Percentiles rank a stretch among this genome's conserved stretches.
These are phyloP conservation scores for Aristolochia contorta DNA, from an alignment of 164 flowering plant genomes.

Conservation along the genomic window DNA sequence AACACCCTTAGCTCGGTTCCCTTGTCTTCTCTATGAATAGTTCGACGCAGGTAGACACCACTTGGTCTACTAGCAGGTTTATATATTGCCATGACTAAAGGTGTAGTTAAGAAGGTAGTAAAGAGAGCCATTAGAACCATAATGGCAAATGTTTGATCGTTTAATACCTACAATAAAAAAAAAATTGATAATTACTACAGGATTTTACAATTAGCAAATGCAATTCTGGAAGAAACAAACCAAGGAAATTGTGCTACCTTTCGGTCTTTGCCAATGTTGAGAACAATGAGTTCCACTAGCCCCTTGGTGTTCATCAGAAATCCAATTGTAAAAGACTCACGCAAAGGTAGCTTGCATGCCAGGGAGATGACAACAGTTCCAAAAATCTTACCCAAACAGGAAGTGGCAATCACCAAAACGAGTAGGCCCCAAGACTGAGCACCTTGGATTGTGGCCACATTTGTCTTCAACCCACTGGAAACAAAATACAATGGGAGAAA, in stretches of 20 bases:
- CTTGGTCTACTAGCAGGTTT: slow-evolving; percentile 18
- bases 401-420: slow-evolving; percentile 52
- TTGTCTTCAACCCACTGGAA: slow-evolving; percentile 74
- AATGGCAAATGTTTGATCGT: slow-evolving; percentile 71
- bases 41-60: slow-evolving; percentile 20
- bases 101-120: slow-evolving; percentile 76
- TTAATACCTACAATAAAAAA: slow-evolving; percentile 38
- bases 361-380: slow-evolving; percentile 54
- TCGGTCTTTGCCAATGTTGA: slow-evolving; percentile 76
- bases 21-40: slow-evolving; percentile 10
- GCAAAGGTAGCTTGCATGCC: slow-evolving; percentile 29
- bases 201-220: neutral
- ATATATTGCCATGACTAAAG: slow-evolving; percentile 47
- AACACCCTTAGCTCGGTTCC: slow-evolving; percentile 32
- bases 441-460: slow-evolving; percentile 66
- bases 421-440: slow-evolving; percentile 78
- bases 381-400: slow-evolving; percentile 71
- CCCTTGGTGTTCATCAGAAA: slow-evolving; percentile 84
- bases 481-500: slow-evolving; percentile 73
- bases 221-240: neutral
- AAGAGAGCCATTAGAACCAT: slow-evolving; percentile 69
- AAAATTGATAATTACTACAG: too few species aligned
- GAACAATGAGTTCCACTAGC: slow-evolving; percentile 80
- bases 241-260: slow-evolving; percentile 17
- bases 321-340: slow-evolving; percentile 58